phyloP scores from a whole-genome alignment of 495 filamentous ascomycete species.

The Pseudotulostoma volvatum region DNA sequence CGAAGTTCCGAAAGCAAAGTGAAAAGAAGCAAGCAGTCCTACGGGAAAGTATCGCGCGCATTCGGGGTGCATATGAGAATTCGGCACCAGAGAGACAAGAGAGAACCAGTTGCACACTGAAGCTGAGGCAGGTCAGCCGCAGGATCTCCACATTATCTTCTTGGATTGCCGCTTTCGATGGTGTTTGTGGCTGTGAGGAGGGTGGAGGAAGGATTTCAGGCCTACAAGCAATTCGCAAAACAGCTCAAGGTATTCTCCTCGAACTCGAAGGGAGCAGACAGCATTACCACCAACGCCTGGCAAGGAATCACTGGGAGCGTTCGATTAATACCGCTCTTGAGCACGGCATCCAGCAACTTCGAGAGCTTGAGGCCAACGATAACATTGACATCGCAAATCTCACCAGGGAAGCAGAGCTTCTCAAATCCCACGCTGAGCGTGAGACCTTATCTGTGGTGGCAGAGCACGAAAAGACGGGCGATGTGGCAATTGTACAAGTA shows the following conservation, averaged over 20 bases:
- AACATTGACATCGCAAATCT: slow-evolving; percentile 55
- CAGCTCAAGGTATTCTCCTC: slow-evolving; percentile 68
- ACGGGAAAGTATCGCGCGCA: slow-evolving; percentile 65
- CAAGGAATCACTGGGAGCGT: slow-evolving; percentile 71
- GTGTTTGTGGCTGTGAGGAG: slow-evolving; percentile 54
- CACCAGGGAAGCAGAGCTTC: slow-evolving; percentile 63
- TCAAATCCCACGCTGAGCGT: slow-evolving; percentile 68
- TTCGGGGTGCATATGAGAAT: slow-evolving; percentile 74
- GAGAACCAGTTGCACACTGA: slow-evolving; percentile 63
- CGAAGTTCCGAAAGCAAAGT: slow-evolving; percentile 74
- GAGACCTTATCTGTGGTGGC: slow-evolving; percentile 62
- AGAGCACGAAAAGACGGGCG: slow-evolving; percentile 70
- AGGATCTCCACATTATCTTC: slow-evolving; percentile 68
- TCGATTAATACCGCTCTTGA: slow-evolving; percentile 74
- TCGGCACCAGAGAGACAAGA: slow-evolving; percentile 65
- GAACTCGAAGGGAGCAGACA: slow-evolving; percentile 82
- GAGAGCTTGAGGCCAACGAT: slow-evolving; percentile 55
- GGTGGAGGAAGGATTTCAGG: slow-evolving; percentile 47
- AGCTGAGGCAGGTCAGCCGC: slow-evolving; percentile 65
- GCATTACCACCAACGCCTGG: slow-evolving; percentile 69
- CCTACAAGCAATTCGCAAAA: slow-evolving; percentile 64
- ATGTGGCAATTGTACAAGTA: slow-evolving; percentile 60
- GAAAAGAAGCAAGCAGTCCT: slow-evolving; percentile 66
- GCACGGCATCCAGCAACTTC: slow-evolving; percentile 63
- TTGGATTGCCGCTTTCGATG: slow-evolving; percentile 89